Percentiles rank a stretch among this genome's conserved stretches.
These are phyloP conservation scores for Podospora pseudoanserina DNA, from an alignment of 495 filamentous ascomycete genomes.

Conservation along the genomic window DNA sequence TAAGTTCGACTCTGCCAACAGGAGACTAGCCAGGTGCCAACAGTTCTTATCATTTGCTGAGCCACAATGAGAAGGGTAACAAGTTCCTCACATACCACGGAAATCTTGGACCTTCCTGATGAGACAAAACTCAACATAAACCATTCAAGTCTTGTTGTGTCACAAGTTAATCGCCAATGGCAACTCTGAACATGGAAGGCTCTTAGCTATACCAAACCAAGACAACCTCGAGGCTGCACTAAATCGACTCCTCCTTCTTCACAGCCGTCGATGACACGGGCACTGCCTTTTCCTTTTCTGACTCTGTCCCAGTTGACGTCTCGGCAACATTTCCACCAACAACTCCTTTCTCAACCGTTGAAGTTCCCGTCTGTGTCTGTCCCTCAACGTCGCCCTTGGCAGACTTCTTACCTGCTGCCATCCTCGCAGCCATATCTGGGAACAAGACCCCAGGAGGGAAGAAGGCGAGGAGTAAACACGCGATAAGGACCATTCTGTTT, in stretches of 20 bases:
- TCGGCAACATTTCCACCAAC: background rate
- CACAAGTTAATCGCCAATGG: background rate
- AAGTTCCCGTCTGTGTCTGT: background rate
- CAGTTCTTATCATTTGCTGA: background rate
- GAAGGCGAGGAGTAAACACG: constrained; percentile 32
- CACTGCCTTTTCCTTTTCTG: background rate
- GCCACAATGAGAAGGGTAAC: background rate
- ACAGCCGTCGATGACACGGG: background rate
- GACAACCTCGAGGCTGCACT: background rate
- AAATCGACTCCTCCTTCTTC: background rate
- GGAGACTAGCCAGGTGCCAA: background rate
- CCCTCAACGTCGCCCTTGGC: background rate
- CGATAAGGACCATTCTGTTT: constrained; percentile 36
- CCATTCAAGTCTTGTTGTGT: too few relatives aligned
- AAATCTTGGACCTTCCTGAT: too few relatives aligned
- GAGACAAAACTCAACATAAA: too few relatives aligned
- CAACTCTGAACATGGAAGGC: background rate
- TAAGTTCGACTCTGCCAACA: background rate
- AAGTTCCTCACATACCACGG: background rate
- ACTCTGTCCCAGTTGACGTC: background rate
- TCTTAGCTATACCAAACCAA: background rate
- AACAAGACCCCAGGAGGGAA: constrained; percentile 41
- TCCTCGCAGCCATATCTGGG: constrained; percentile 38
- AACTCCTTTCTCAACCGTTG: background rate
- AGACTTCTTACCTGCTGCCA: constrained; percentile 17